Evolutionary conservation across 352 stramenopile genomes (phyloP).

Genomic region (Phytophthora crassamura): DNA sequence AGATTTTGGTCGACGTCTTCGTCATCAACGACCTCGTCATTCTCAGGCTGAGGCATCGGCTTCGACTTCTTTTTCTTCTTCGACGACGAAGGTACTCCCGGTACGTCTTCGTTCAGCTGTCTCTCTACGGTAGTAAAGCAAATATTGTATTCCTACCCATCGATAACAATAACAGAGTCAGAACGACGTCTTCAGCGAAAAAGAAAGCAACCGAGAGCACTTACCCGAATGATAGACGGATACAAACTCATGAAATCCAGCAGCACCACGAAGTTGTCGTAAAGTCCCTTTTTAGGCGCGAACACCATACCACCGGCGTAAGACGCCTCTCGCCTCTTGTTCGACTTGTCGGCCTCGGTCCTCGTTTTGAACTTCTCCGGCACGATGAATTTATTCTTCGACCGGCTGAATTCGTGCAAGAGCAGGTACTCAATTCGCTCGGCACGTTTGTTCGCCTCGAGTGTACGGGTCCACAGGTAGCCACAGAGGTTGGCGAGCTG

Average conservation of each 20-base stretch:
- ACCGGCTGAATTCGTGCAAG: conserved; percentile 97
- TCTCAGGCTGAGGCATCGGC: conserved; percentile 55
- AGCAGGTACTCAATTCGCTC: conserved; percentile 99
- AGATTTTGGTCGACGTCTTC: conserved; percentile 80
- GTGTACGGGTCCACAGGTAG: conserved; percentile 97
- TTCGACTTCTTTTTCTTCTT: conserved; percentile 73
- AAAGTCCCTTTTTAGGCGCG: conserved; percentile 99
- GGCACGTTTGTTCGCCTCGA: conserved; percentile 97
- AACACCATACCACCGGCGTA: conserved; percentile 99
- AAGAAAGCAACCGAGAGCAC: conserved; percentile 11
- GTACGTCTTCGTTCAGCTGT: conserved; percentile 65
- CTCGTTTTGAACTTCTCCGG: conserved; percentile 94
- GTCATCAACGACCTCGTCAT: conserved; percentile 79
- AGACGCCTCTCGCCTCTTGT: conserved; percentile 85
- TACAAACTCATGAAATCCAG: conserved; percentile 99
- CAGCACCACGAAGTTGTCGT: conserved; percentile 99
- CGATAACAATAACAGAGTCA: conserved; percentile 10
- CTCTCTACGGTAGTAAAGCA: conserved; percentile 99
- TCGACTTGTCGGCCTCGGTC: conserved; percentile 63
- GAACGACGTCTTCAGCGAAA: not conserved
- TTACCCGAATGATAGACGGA: conserved; percentile 97
- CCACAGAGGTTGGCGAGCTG: conserved; percentile 99
- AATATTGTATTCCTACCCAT: conserved; percentile 99
- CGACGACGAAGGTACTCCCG: conserved; percentile 29
- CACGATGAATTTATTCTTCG: conserved; percentile 97